Conservation (phyloP, 768 basidiomycete species). For the Suillus spraguei region DNA sequence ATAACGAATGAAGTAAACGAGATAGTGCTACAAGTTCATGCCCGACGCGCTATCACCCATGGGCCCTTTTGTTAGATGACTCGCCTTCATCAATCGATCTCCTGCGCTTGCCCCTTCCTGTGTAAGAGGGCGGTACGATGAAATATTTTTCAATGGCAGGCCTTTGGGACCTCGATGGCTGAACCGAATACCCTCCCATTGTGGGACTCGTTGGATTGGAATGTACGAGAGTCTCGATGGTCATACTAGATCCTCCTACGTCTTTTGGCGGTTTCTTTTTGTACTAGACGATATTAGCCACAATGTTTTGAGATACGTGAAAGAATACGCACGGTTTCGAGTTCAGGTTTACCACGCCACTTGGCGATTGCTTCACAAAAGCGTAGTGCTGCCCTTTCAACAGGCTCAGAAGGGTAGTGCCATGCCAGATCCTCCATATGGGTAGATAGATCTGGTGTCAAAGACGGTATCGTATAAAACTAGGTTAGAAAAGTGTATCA, state of each 20-base stretch:
- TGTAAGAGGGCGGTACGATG: slow-evolving; percentile 19
- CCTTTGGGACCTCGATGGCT: slow-evolving; percentile 27
- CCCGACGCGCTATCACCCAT: slow-evolving; percentile 15
- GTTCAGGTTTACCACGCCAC: slow-evolving; percentile 85
- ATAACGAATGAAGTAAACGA: not conserved
- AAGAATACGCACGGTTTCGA: slow-evolving; percentile 60
- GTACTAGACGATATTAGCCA: slow-evolving; percentile 46
- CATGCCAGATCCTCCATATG: slow-evolving; percentile 75
- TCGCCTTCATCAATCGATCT: slow-evolving; percentile 31
- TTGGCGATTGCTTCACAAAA: slow-evolving; percentile 82
- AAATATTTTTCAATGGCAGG: slow-evolving; percentile 44
- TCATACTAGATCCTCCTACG: slow-evolving; percentile 43
- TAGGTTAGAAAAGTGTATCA: slow-evolving; percentile 31
- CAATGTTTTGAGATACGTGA: slow-evolving; percentile 17
- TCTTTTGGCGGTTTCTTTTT: slow-evolving; percentile 48
- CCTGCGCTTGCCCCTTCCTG: slow-evolving; percentile 28
- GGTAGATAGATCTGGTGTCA: slow-evolving; percentile 73
- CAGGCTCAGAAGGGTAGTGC: slow-evolving; percentile 80
- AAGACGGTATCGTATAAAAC: slow-evolving; percentile 77
- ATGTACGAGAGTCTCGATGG: slow-evolving; percentile 68
- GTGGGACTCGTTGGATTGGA: slow-evolving; percentile 68
- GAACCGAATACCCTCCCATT: slow-evolving; percentile 29
- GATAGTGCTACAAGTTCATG: not conserved
- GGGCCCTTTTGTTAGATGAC: slow-evolving; percentile 25
- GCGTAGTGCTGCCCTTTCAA: slow-evolving; percentile 75